Evolutionary conservation across 768 basidiomycete genomes (phyloP).

Genomic region (Sarcomyxa edulis): DNA sequence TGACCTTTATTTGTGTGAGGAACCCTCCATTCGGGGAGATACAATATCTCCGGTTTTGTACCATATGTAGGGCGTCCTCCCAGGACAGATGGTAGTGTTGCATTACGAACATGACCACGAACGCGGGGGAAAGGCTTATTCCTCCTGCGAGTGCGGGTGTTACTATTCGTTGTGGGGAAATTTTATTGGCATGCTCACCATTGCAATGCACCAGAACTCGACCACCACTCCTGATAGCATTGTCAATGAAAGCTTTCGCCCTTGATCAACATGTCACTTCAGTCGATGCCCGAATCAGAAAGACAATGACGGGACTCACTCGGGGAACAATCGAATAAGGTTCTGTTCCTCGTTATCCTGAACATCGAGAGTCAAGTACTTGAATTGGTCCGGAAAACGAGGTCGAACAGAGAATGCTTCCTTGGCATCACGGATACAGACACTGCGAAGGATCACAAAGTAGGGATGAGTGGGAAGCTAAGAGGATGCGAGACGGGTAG

Average conservation of each 20-base stretch:
- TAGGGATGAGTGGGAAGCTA: conserved; percentile 16
- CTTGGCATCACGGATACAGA: conserved; percentile 85
- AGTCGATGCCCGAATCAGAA: conserved; percentile 5
- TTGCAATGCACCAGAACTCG: conserved; percentile 88
- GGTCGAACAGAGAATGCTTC: conserved; percentile 88
- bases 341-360: conserved; percentile 95
- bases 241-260: conserved; percentile 71
- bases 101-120: conserved; percentile 94
- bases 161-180: not conserved
- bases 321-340: conserved; percentile 85
- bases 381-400: conserved; percentile 75
- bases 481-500: conserved; percentile 9
- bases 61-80: conserved; percentile 85
- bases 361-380: conserved; percentile 79
- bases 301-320: conserved; percentile 36
- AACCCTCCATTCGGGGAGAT: conserved; percentile 92
- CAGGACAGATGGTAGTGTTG: conserved; percentile 73
- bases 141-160: conserved; percentile 46
- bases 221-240: conserved; percentile 57
- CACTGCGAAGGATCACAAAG: conserved; percentile 36
- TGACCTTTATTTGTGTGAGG: conserved; percentile 85
- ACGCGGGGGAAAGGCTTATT: conserved; percentile 82
- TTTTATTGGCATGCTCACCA: conserved; percentile 37
- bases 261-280: too few relatives aligned
- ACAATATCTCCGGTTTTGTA: conserved; percentile 89